Base-by-base conservation (phyloP, 73 alveolate species). In the Paramecium tetraurelia region DNA sequence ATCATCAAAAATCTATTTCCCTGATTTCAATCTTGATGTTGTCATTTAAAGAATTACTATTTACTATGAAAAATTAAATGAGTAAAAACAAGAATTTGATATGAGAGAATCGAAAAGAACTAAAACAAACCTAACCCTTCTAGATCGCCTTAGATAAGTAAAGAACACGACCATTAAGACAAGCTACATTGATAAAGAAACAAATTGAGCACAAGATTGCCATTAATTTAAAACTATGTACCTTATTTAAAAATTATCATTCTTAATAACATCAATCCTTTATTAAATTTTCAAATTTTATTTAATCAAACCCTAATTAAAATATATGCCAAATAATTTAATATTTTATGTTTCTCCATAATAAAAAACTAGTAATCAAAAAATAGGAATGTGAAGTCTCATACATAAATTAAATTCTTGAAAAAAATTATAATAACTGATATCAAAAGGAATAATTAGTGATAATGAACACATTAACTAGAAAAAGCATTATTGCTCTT, bases 21-120 rank as follows among this genome's bases (percentile, higher is more conserved):
- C 90, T 40, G 70, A 41, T 12, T 80, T 80, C 21, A 80, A 80
- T 80, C 43, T 46, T 24, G 76, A 80, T 24, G 29, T 43, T 44
- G 57, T 80, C 27, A 44, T 48, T 11, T 0, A 40, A n/a, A 40
- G 57, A 20, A 22, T 80, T 9, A 80, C 21, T 43, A n/a, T 11
- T 8, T 44, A 41, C 46, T 80, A 80, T 80, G 70, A 80, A 20
- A 22, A 80, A 22, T 8, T 43, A 46, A 41, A 18, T 7, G n/a
- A 80, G 46, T 12, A 41, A 14, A 21, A 63, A 44, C 14, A 31
- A 21, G 70, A 80, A 3, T 40, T 43, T 44, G 90, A 80, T n/a
- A 80, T 80, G 75, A 80, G 57, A 41, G 70, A 20, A 44, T 22
- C 46, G 76, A 80, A 48, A 35, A 80, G 75, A 80, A 44, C 90